Evolutionary conservation across 2,329 filamentous ascomycete species (phyloP), one percentile per base, ranked within the genome.

Genomic region (Zymoseptoria crescenta): DNA sequence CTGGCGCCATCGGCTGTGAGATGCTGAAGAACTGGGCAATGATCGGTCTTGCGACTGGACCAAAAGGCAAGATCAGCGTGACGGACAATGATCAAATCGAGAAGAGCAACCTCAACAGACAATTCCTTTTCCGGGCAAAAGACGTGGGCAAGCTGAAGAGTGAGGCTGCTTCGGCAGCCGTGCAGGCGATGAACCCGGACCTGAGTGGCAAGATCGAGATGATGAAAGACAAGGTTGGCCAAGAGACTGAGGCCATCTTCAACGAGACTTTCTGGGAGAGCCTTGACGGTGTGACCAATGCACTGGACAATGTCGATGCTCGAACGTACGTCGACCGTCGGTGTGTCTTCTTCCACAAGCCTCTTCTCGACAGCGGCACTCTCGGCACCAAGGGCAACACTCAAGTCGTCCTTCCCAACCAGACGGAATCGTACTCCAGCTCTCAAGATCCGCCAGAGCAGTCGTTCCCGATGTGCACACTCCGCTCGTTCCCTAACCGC

Each of bases 21-120:
- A 99, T 97, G 88, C 79, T 99, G 67, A 99, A 99, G 84, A 97
- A 97, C 75, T 99, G 94, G 92, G 93, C 95, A 41, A 95, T 99
- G 92, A 96, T 97, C 74, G 94, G 94, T 66, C 80, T 99, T 29
- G 93, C 88, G 51, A 89, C 89, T 52, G 94, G 94, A 3, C 89
- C 91, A 2, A 83, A 91, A 54, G 94, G 94, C 69, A 88, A 88
- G 74, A 95, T 99, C 69, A 90, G 80, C 59, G 89, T 99, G 54
- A 97, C 95, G 13, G 94, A 99, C 73, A 97, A 96, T 86, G 94
- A 99, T 72, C 92, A 92, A 57, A 99, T 99, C 68, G 94, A 99
- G 78, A 96, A 93, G 83, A 97, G 93, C 79, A 99, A 99, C 73
- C 80, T 99, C 56, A 99, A 99, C 79, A 84, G 94, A 50, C 94